Conservation (phyloP, 176 grass and related monocot species). For the Ensete ventricosum region DNA sequence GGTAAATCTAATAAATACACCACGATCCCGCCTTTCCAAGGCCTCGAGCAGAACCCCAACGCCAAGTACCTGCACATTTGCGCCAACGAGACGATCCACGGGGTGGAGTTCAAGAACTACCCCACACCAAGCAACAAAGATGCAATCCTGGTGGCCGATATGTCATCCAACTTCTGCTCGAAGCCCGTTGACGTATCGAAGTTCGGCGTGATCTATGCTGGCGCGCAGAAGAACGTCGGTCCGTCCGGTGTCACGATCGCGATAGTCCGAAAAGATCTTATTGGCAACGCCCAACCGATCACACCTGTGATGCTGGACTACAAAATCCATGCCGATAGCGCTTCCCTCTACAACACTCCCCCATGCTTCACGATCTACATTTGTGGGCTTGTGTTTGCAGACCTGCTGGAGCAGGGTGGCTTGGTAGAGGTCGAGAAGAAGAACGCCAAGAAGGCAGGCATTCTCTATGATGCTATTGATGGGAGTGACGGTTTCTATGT, state of each 20-base stretch:
- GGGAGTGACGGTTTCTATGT: slow-evolving; percentile 69
- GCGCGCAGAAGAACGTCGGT: slow-evolving; percentile 96
- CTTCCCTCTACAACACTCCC: slow-evolving; percentile 96
- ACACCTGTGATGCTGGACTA: slow-evolving; percentile 96
- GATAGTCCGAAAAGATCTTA: slow-evolving; percentile 79
- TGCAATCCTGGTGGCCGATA: slow-evolving; percentile 77
- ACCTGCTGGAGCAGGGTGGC: slow-evolving; percentile 81
- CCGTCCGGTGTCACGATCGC: slow-evolving; percentile 80
- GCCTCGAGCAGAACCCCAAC: slow-evolving; percentile 53
- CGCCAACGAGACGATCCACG: slow-evolving; percentile 97
- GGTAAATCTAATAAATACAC: slow-evolving; percentile 92
- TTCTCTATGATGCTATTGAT: slow-evolving; percentile 81
- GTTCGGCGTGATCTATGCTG: slow-evolving; percentile 88
- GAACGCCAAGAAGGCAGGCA: slow-evolving; percentile 63
- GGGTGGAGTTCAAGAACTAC: slow-evolving; percentile 99
- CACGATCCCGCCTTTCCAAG: slow-evolving; percentile 40
- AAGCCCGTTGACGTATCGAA: slow-evolving; percentile 92
- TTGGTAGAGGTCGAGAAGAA: slow-evolving; percentile 78
- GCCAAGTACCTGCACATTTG: slow-evolving; percentile 93
- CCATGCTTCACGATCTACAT: slow-evolving; percentile 94
- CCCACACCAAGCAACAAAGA: slow-evolving; percentile 40
- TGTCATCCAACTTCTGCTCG: slow-evolving; percentile 99
- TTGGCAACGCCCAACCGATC: slow-evolving; percentile 64
- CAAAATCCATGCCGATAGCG: slow-evolving; percentile 79
- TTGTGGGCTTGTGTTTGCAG: slow-evolving; percentile 72